Evolutionary conservation across 2,329 filamentous ascomycete genomes (phyloP), one percentile per base, ranked within the genome.

Genomic region (Claviceps humidiphila): DNA sequence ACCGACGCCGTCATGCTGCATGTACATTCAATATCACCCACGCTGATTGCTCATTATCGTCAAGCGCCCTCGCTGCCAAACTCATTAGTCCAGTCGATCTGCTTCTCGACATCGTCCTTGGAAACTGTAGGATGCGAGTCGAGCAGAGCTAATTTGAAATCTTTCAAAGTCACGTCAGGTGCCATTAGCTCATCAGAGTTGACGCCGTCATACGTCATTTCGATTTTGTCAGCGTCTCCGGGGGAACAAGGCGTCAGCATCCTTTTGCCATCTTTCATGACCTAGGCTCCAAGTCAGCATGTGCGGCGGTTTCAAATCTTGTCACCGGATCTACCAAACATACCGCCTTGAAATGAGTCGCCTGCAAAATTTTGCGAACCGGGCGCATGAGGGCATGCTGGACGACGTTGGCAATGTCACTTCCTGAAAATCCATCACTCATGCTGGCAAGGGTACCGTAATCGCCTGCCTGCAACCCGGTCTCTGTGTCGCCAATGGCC

Each of bases 311-410:
- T 6, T 41, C 2, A 4, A 39, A 7, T 16, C 30, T 16, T 20
- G 16, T 5, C n/a, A 5, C 13, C 22, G 1, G 24, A 45, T 30
- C 16, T 42, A 17, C 14, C 17, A 3, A 45, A 67, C 71, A 45
- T 74, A 91, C 91, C 73, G 87, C 84, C 69, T 96, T 96, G 71
- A 97, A 98, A 72, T 98, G 93, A 51, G 93, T 98, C 17, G 93
- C 91, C 57, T 90, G 95, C 67, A 97, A 85, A 59, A 98, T 97
- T 70, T 96, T 94, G 56, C 93, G 80, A 56, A 98, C 87, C 1
- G 93, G 94, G 64, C 96, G 89, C 93, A 98, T 98, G 41, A 98
- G 74, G 1, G 93, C 93, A 65, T 94, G 87, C 68, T 98, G 93
- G 20, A 97, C 93, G 3, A 89, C 89, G 64, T 97, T 97, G 62